Base-by-base conservation (phyloP, 768 basidiomycete species). In the Cystofilobasidium macerans region DNA sequence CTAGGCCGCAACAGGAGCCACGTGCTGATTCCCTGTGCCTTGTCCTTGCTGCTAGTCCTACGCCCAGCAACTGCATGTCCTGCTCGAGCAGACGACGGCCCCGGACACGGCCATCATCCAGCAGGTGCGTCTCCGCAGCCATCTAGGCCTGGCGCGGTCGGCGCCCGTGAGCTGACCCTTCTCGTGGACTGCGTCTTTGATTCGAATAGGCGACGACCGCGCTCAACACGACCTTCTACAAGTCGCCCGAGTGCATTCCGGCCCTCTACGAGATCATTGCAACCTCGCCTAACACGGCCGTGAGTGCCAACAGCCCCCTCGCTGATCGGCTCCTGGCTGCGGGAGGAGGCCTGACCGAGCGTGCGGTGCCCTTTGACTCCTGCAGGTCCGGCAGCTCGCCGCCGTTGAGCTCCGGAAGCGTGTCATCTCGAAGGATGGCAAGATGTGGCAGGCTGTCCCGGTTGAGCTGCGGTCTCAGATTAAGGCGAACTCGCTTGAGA, bases 381-480 rank as follows among this genome's bases (percentile, higher is more conserved):
- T 20, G 2, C 73, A 99, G 93, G 85, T 97, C 69, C 88, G 92
- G 69, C 95, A 99, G 84, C 82, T 99, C 26, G 89, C 93, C 57
- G 92, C 93, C 11, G 92, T 97, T 63, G 95, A 99, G 78, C 81
- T 97, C 75, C 83, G 94, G 71, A 99, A 99, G 81, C 88, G 94
- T 65, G 83, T 97, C 68, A 76, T 81, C 32, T 82, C 84, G 74
- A 86, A 86, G 72, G 88, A 86, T 70, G 87, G 86, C 58, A 83
- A 82, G 74, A 77, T 93, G 36, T 99, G 95, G 95, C 79, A 83
- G 24, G 79, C 82, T 64, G 81, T 89, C 33, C 77, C 83, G 40
- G 81, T 82, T 74, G 78, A 80, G 42, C 80, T 86, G 68, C 86
- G 94, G 47, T 81, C 85, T 69, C 81, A 87, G 75, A 89, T 99